Base-by-base conservation (phyloP, 805 yeast species). In the Suhomyces vadensis region DNA sequence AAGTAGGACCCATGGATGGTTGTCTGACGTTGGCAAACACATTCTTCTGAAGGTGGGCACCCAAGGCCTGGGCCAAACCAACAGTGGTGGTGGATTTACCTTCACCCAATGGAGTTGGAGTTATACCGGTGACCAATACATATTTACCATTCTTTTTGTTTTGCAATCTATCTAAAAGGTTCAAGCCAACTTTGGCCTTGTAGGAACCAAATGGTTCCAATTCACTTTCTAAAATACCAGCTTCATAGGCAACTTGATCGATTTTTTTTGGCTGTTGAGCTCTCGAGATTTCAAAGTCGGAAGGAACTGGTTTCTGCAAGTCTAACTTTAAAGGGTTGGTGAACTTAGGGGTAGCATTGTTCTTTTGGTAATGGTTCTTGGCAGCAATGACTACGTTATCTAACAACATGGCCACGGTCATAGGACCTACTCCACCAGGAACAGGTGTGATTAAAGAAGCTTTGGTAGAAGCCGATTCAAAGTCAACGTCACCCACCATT, bases 341-440 rank as follows among this genome's bases (percentile, higher is more conserved):
- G 56, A 65, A 67, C 47, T 67, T 63, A 31, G 75, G 75, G 40
- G 77, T 71, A 41, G 58, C 62, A 55, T 65, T 69, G 57, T 58
- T 78, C 43, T 58, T 61, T 25, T 53, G 47, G 54, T 65, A 69
- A 57, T 68, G 73, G 49, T 74, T 71, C 61, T 82, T 75, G 31
- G 94, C 91, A 41, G 91, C 85, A 43, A 73, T 66, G 29, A 82
- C 69, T 22, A 86, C 90, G 61, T 87, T 87, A 52, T 81, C 81
- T 63, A 85, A 78, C 44, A 87, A 71, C 81, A 83, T 83, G 31
- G 96, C 96, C 38, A 92, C 97, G 21, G 99, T 92, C 98, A 92
- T 92, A 52, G 99, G 99, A 31, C 99, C 99, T 50, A 92, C 98
- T 56, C 98, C 98, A 62, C 98, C 98, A 24, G 99, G 99, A 44